These are phyloP conservation scores for Diutina rugosa DNA, from an alignment of 1,139 yeast species.

Conservation along the genomic window DNA sequence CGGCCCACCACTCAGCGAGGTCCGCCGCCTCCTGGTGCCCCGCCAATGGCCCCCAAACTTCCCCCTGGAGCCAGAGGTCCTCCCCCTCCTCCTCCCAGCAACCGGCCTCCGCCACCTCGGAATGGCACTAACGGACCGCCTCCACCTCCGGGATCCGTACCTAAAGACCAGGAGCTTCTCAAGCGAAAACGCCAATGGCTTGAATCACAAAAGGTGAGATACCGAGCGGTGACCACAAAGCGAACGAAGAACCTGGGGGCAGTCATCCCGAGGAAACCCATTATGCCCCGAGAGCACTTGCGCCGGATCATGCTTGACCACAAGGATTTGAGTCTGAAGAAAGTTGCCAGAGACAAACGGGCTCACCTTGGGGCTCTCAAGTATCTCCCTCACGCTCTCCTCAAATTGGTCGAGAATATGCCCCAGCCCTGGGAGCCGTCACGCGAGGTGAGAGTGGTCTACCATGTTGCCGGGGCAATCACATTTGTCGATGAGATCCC, in stretches of 20 bases:
- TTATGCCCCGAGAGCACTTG: slow-evolving; percentile 91
- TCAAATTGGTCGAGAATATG: slow-evolving; percentile 86
- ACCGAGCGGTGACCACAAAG: slow-evolving; percentile 7
- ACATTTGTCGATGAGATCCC: slow-evolving; percentile 92
- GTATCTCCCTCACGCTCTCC: slow-evolving; percentile 89
- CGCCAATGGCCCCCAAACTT: not conserved
- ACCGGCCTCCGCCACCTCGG: not conserved
- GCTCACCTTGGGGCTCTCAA: slow-evolving; percentile 86
- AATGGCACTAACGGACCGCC: not conserved
- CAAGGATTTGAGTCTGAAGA: slow-evolving; percentile 72
- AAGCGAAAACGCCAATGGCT: slow-evolving; percentile 37
- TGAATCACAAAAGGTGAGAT: slow-evolving; percentile 48
- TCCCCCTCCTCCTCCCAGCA: not conserved
- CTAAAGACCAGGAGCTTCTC: not conserved
- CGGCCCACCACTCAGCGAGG: not conserved
- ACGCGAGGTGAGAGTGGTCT: slow-evolving; percentile 77
- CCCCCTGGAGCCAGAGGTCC: not conserved
- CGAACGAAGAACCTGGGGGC: slow-evolving; percentile 20
- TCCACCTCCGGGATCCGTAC: not conserved
- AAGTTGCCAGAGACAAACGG: slow-evolving; percentile 77
- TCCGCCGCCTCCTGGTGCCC: not conserved
- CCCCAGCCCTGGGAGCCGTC: slow-evolving; percentile 97
- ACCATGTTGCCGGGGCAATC: slow-evolving; percentile 88
- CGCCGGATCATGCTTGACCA: slow-evolving; percentile 77
- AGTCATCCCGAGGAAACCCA: slow-evolving; percentile 53